Evolutionary conservation across 1,284 basidiomycete species (phyloP).

Genomic region (Ceratobasidium sp.): DNA sequence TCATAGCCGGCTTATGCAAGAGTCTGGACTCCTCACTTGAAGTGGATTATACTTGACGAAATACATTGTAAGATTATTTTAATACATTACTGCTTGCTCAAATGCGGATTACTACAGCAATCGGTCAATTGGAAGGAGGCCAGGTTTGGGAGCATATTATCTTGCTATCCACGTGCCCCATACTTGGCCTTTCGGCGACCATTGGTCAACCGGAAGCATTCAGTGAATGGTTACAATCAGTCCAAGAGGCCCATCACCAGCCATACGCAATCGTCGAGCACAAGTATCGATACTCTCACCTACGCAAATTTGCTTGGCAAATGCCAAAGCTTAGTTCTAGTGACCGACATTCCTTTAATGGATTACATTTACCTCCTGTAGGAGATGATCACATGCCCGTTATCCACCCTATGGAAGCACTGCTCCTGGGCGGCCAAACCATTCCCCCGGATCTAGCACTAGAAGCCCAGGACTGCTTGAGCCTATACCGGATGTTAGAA

Average conservation of each 20-base stretch:
- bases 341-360: neutral
- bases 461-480: slow-evolving; percentile 63
- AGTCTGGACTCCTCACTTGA: slow-evolving; percentile 67
- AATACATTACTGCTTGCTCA: neutral
- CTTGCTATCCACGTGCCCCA: slow-evolving; percentile 67
- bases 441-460: slow-evolving; percentile 68
- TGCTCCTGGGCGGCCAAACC: slow-evolving; percentile 58
- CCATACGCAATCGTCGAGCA: slow-evolving; percentile 66
- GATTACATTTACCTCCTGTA: neutral
- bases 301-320: slow-evolving; percentile 68
- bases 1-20: slow-evolving; percentile 61
- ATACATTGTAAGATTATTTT: slow-evolving; percentile 55
- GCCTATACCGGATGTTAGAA: slow-evolving; percentile 58
- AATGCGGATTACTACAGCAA: slow-evolving; percentile 49
- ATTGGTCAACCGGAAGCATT: slow-evolving; percentile 69
- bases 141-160: slow-evolving; percentile 75
- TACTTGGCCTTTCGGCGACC: slow-evolving; percentile 75
- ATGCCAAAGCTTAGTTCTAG: neutral
- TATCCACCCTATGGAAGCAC: slow-evolving; percentile 65
- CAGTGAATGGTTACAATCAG: slow-evolving; percentile 67
- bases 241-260: slow-evolving; percentile 65
- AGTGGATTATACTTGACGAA: slow-evolving; percentile 74
- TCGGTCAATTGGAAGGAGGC: slow-evolving; percentile 71
- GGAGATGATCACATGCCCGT: slow-evolving; percentile 51
- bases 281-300: slow-evolving; percentile 72